Evolutionary conservation across 73 alveolate genomes (phyloP).

Genomic region (Paramecium tetraurelia): DNA sequence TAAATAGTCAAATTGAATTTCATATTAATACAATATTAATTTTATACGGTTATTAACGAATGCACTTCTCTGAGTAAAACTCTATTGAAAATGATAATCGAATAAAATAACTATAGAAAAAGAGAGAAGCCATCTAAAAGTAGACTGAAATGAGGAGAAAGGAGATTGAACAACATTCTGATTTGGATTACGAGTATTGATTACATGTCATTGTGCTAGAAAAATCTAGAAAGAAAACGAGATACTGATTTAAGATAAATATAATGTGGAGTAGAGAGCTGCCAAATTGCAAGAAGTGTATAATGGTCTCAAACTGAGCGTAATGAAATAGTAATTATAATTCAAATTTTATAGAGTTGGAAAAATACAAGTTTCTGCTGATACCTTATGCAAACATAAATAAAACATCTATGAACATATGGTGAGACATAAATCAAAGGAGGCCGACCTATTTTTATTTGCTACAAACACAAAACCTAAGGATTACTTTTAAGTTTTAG

Average conservation of each 20-base stretch:
- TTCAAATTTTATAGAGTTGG: neutral
- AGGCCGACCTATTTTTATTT: neutral
- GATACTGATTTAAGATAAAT: neutral
- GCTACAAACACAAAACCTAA: neutral
- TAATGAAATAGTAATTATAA: neutral
- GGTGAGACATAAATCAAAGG: slow-evolving; percentile 15
- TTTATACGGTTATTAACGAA: neutral
- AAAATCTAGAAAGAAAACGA: neutral
- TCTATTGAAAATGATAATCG: neutral
- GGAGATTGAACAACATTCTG: neutral
- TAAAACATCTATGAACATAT: slow-evolving; percentile 30
- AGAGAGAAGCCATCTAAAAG: neutral
- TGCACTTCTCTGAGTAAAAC: neutral
- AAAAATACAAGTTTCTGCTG: neutral
- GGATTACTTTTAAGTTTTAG: neutral
- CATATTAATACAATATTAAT: neutral
- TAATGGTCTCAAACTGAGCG: neutral
- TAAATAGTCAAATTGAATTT: neutral
- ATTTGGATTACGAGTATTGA: neutral
- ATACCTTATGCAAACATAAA: neutral
- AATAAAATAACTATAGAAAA: slow-evolving; percentile 1
- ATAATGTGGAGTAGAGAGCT: neutral
- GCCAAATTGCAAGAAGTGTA: neutral
- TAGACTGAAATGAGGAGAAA: neutral
- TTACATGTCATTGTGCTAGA: neutral